A percentile compares a stretch with the other conserved stretches of the same genome.
Conservation (phyloP, 2,329 filamentous ascomycete genomes). For the Neocatenulostroma microsporum region DNA sequence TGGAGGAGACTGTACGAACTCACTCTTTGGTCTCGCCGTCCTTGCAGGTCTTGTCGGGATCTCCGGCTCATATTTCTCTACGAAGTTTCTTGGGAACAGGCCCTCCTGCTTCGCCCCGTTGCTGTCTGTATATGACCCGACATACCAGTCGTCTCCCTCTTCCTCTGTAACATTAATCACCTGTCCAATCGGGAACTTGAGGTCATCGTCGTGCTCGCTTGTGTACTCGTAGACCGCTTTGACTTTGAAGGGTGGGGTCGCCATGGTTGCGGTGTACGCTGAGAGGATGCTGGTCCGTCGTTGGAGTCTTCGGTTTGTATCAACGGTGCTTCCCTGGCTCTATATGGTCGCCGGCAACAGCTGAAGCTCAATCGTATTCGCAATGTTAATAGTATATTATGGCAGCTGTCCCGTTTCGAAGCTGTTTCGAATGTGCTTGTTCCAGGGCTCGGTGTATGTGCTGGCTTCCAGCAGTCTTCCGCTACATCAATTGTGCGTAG, state of each 20-base stretch:
- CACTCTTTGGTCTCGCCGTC: conserved; percentile 59
- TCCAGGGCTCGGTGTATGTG: too few relatives aligned
- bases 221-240: conserved; percentile 92
- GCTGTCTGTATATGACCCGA: conserved; percentile 75
- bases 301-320: too few relatives aligned
- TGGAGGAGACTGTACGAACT: conserved; percentile 34
- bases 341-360: too few relatives aligned
- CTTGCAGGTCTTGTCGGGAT: conserved; percentile 80
- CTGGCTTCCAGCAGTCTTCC: too few relatives aligned
- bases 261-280: too few relatives aligned
- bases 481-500: too few relatives aligned
- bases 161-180: conserved; percentile 88
- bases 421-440: too few relatives aligned
- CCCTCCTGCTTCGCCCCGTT: conserved; percentile 68
- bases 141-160: conserved; percentile 92
- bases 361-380: too few relatives aligned
- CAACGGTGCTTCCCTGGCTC: too few relatives aligned
- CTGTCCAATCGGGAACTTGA: conserved; percentile 76
- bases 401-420: not conserved
- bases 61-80: conserved; percentile 88
- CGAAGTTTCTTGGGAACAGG: conserved; percentile 93
- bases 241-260: conserved; percentile 62
- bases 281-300: too few relatives aligned
- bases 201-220: conserved; percentile 89
- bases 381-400: not conserved